Conservation (phyloP, 2,329 filamentous ascomycete species). For the Cordyceps farinosa region DNA sequence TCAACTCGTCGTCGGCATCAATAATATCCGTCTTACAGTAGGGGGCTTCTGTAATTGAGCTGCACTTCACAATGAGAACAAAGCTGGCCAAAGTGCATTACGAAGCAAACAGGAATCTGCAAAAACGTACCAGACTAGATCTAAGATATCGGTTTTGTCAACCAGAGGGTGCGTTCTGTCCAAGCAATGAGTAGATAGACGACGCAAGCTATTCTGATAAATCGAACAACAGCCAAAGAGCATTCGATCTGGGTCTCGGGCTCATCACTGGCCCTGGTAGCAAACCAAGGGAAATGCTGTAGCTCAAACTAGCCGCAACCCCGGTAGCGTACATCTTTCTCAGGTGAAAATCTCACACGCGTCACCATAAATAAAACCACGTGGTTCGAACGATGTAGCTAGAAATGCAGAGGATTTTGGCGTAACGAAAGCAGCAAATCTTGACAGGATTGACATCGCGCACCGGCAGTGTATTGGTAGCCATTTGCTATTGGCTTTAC, state of each 20-base stretch:
- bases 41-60: slow-evolving; percentile 10
- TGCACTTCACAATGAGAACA: background rate
- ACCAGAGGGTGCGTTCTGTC: background rate
- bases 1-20: slow-evolving; percentile 16
- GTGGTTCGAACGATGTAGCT: background rate
- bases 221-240: background rate
- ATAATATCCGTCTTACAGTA: slow-evolving; percentile 26
- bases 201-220: background rate
- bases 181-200: background rate
- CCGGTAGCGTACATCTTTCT: background rate
- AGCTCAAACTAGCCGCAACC: background rate
- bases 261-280: background rate
- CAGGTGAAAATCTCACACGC: background rate
- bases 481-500: background rate
- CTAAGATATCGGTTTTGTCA: background rate
- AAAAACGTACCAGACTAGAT: background rate
- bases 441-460: background rate
- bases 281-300: background rate
- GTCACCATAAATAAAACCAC: slow-evolving; percentile 6
- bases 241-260: background rate
- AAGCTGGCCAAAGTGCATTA: background rate
- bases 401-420: background rate
- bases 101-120: background rate
- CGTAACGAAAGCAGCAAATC: background rate
- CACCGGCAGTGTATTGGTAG: background rate